phyloP scores from a whole-genome alignment of 2,329 filamentous ascomycete genomes.

The Amauroascus niger region DNA sequence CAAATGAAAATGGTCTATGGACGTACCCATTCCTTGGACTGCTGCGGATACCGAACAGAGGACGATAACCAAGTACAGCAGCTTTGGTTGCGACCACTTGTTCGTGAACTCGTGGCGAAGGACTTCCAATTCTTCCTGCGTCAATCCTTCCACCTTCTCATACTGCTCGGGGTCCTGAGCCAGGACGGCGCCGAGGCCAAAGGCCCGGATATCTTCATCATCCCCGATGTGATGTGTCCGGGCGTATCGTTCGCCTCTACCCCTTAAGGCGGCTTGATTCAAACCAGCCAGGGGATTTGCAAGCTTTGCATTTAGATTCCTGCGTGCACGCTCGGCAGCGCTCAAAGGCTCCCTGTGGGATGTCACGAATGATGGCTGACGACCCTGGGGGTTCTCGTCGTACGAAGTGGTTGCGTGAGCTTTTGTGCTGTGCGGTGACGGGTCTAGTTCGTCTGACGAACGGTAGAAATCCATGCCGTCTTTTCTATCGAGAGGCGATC shows the following conservation, averaged over 20 bases:
- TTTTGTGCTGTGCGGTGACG: slow-evolving; percentile 7
- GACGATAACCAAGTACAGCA: slow-evolving; percentile 56
- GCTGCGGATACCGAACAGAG: slow-evolving; percentile 59
- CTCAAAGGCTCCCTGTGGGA: slow-evolving; percentile 19
- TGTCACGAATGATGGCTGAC: slow-evolving; percentile 14
- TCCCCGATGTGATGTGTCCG: slow-evolving; percentile 45
- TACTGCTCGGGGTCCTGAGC: slow-evolving; percentile 46
- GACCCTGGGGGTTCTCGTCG: slow-evolving; percentile 6
- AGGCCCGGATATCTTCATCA: slow-evolving; percentile 49
- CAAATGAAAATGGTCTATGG: background rate
- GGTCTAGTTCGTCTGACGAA: slow-evolving; percentile 15
- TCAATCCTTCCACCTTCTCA: slow-evolving; percentile 45
- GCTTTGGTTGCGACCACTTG: slow-evolving; percentile 58
- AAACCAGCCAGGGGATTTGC: slow-evolving; percentile 46
- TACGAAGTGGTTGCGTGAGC: slow-evolving; percentile 5
- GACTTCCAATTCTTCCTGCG: slow-evolving; percentile 47
- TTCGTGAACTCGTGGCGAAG: slow-evolving; percentile 53
- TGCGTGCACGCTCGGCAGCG: slow-evolving; percentile 33
- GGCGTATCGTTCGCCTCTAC: slow-evolving; percentile 51
- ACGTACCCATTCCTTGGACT: slow-evolving; percentile 57
- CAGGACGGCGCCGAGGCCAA: slow-evolving; percentile 51
- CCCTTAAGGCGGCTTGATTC: slow-evolving; percentile 43
- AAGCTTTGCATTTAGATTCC: slow-evolving; percentile 42
- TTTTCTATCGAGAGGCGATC: background rate
- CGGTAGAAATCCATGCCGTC: slow-evolving; percentile 9